phyloP scores from a whole-genome alignment of 2,329 filamentous ascomycete species.

The Thelonectria olida region DNA sequence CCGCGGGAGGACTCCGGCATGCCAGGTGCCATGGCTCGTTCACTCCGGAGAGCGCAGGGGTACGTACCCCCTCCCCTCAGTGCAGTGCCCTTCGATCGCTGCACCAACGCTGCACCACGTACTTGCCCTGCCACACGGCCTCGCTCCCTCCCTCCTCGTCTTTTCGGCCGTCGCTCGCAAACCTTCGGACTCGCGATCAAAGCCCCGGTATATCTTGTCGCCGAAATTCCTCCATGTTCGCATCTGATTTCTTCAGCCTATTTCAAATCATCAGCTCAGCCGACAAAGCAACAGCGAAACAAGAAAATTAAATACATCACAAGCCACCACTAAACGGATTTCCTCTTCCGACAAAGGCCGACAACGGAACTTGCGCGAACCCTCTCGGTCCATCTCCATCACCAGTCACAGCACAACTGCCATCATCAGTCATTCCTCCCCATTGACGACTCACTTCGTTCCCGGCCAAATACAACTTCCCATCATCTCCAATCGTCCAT shows the following conservation, averaged over 20 bases:
- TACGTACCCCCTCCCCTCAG: slow-evolving; percentile 3
- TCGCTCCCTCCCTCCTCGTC: slow-evolving; percentile 15
- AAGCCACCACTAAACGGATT: slow-evolving; percentile 4
- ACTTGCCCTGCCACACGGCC: neutral
- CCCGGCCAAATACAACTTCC: neutral
- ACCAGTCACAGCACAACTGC: slow-evolving; percentile 9
- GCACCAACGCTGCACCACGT: neutral
- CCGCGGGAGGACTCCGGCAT: slow-evolving; percentile 19
- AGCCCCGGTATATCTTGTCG: slow-evolving; percentile 16
- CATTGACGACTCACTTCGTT: neutral
- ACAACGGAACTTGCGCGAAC: slow-evolving; percentile 21
- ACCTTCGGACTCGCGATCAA: slow-evolving; percentile 7
- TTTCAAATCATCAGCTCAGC: slow-evolving; percentile 22
- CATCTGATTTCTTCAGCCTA: slow-evolving; percentile 4
- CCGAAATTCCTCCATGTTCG: slow-evolving; percentile 1
- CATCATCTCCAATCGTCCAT: slow-evolving; percentile 3
- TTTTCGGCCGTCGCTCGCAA: slow-evolving; percentile 12
- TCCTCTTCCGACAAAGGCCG: slow-evolving; percentile 8
- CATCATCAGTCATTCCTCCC: slow-evolving; percentile 5
- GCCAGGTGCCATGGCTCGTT: slow-evolving; percentile 11
- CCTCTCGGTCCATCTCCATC: slow-evolving; percentile 12
- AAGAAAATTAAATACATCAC: neutral
- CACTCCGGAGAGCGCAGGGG: slow-evolving; percentile 4
- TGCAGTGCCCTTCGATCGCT: neutral
- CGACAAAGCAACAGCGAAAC: neutral